Conservation (phyloP, 1,284 basidiomycete genomes). For the Ustilago curta region DNA sequence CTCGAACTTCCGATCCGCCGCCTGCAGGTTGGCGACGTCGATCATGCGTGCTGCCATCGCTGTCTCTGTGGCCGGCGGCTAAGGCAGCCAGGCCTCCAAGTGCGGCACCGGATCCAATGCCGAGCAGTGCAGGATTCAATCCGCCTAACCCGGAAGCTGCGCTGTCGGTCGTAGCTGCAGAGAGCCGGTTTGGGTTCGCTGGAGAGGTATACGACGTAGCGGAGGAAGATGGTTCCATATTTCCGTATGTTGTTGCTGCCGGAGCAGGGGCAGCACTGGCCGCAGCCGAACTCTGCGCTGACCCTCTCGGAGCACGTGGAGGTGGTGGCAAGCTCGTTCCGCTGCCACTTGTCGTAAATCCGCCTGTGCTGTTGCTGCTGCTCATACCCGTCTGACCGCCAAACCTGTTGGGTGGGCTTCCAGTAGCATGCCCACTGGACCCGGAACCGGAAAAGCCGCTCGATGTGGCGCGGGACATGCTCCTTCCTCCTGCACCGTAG, state of each 20-base stretch:
- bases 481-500: not conserved
- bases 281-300: constrained; percentile 8
- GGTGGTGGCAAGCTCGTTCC: constrained; percentile 44
- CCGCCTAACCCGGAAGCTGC: constrained; percentile 13
- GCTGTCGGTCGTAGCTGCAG: constrained; percentile 27
- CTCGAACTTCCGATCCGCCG: constrained; percentile 5
- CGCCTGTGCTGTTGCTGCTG: constrained; percentile 55
- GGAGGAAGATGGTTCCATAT: constrained; percentile 13
- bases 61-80: constrained; percentile 56
- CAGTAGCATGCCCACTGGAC: constrained; percentile 13
- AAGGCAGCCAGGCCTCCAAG: constrained; percentile 47
- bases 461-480: constrained; percentile 16
- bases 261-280: not conserved
- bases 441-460: constrained; percentile 18
- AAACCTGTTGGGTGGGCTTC: constrained; percentile 15
- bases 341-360: constrained; percentile 32
- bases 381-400: constrained; percentile 12
- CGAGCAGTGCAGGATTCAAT: constrained; percentile 37
- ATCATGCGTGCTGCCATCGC: constrained; percentile 44
- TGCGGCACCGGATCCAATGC: constrained; percentile 30
- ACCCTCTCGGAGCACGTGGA: constrained; percentile 32
- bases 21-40: constrained; percentile 3
- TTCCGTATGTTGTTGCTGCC: constrained; percentile 5
- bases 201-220: constrained; percentile 4
- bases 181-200: constrained; percentile 16